Evolutionary conservation across 2,329 filamentous ascomycete genomes (phyloP).

Genomic region (Alternaria incomplexa): DNA sequence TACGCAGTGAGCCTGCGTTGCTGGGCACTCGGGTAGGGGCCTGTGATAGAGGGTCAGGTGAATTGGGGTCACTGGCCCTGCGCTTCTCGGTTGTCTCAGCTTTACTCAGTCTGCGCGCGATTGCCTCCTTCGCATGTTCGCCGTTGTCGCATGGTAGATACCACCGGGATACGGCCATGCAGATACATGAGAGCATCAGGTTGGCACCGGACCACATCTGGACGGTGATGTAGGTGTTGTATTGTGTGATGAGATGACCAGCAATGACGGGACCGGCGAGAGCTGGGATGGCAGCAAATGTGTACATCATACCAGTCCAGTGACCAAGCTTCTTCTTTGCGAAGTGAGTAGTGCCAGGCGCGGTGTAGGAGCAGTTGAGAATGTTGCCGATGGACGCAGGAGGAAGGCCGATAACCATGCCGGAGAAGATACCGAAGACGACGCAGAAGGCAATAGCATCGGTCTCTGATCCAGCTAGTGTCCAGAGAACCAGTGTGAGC

Average conservation of each 20-base stretch:
- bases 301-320: slow-evolving; percentile 62
- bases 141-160: slow-evolving; percentile 41
- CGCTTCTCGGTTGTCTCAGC: slow-evolving; percentile 15
- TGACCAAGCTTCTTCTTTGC: slow-evolving; percentile 54
- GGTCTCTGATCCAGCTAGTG: slow-evolving; percentile 44
- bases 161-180: slow-evolving; percentile 48
- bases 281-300: slow-evolving; percentile 52
- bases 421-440: slow-evolving; percentile 56
- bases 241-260: slow-evolving; percentile 53
- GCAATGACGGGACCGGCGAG: slow-evolving; percentile 57
- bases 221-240: slow-evolving; percentile 52
- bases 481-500: slow-evolving; percentile 54
- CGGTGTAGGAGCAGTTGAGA: slow-evolving; percentile 45
- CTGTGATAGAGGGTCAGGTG: slow-evolving; percentile 19
- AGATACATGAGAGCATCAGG: slow-evolving; percentile 50
- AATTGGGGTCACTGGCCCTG: slow-evolving; percentile 13
- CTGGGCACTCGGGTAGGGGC: slow-evolving; percentile 32
- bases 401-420: slow-evolving; percentile 58
- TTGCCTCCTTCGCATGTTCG: slow-evolving; percentile 22
- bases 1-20: slow-evolving; percentile 13
- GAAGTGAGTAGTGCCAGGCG: slow-evolving; percentile 30
- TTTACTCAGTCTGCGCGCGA: slow-evolving; percentile 18
- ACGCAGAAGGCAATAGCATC: slow-evolving; percentile 56
- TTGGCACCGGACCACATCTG: slow-evolving; percentile 56
- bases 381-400: slow-evolving; percentile 58